phyloP scores from a whole-genome alignment of 176 grass and related monocot genomes.

The Oryza officinalis region DNA sequence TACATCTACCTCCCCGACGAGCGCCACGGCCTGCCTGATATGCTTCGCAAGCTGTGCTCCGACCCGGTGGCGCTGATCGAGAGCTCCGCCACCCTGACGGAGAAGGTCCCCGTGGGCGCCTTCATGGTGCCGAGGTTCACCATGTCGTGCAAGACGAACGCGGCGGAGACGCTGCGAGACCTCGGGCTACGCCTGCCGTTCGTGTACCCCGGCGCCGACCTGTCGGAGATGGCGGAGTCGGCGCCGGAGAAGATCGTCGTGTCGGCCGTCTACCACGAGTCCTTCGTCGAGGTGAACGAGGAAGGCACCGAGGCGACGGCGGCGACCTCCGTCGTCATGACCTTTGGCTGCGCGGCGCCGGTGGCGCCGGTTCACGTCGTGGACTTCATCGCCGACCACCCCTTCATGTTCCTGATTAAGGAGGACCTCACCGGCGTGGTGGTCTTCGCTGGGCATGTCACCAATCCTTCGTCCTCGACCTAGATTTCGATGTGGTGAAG shows the following conservation, averaged over 20 bases:
- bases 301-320: conserved; percentile 60
- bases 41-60: conserved; percentile 50
- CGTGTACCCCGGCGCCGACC: conserved; percentile 17
- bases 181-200: conserved; percentile 55
- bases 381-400: conserved; percentile 55
- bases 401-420: conserved; percentile 46
- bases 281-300: conserved; percentile 68
- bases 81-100: background rate
- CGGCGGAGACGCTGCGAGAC: conserved; percentile 28
- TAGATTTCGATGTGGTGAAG: background rate
- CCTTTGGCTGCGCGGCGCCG: background rate
- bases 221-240: conserved; percentile 49
- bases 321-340: background rate
- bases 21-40: conserved; percentile 35
- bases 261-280: conserved; percentile 45
- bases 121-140: conserved; percentile 68
- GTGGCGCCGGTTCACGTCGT: background rate
- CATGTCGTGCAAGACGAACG: conserved; percentile 39
- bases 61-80: conserved; percentile 32
- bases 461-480: background rate
- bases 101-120: conserved; percentile 26
- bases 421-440: conserved; percentile 33
- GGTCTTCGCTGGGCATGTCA: conserved; percentile 39
- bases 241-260: conserved; percentile 13
- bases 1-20: conserved; percentile 57